Evolutionary conservation across 1,284 basidiomycete species (phyloP), one percentile per base, ranked within the genome.

Genomic region (Pisolithus thermaeus): DNA sequence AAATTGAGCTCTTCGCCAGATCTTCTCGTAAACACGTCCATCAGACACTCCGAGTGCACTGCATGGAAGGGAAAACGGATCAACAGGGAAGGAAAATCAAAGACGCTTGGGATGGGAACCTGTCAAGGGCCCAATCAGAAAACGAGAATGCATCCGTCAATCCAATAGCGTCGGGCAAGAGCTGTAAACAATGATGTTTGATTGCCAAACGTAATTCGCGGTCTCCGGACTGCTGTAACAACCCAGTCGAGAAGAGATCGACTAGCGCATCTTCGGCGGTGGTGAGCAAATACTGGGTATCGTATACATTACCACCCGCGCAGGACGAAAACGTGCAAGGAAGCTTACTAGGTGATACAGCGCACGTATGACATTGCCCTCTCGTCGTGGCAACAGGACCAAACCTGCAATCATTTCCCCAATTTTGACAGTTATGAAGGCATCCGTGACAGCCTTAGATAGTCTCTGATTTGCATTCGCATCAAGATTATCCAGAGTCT

Each of bases 141-240:
- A 87, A 87, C 0, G 82, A 84, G 61, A 91, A 90, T 2, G 84
- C 82, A 61, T 92, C 89, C 14, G 77, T 81, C 36, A 92, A 67
- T 0, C 80, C 84, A 50, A 92, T 81, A 4, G 77, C 78, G 56
- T 92, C 77, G 0, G 85, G 83, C 3, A 90, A 64, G 8, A 92
- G 61, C 41, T 75, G 71, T 22, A 66, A 56, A 68, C 83, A 80
- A 1, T 79, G 57, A 2, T 63, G 48, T 28, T 79, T 69, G 52
- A 90, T 79, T 1, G 78, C 72, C 28, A 74, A 61, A 8, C 87
- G 79, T 25, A 91, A 67, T 0, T 66, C 64, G 27, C 76, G 71
- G 9, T 53, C 54, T 12, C 53, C 46, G 43, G 52, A 53, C 3
- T 63, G 57, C 4, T 55, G 52, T 14, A 83, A 59, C 30, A 84